Conservation (phyloP, 2,329 filamentous ascomycete genomes). For the Nannizziopsis barbatae region DNA sequence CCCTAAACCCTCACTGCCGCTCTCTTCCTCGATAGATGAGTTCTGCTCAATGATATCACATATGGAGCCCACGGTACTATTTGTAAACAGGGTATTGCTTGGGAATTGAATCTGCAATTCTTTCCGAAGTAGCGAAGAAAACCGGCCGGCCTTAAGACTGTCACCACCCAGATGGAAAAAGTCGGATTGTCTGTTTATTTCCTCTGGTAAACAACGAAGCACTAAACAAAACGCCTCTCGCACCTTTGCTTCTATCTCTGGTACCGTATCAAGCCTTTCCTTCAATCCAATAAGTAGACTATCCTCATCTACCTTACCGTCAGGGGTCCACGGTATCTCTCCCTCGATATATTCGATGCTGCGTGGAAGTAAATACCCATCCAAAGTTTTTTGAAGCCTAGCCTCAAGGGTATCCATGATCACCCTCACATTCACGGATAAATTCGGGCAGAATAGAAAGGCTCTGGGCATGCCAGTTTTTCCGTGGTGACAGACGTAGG, state of each 20-base stretch:
- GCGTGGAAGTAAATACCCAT: conserved; percentile 3
- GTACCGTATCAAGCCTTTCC: neutral
- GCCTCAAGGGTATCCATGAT: neutral
- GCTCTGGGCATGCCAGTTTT: neutral
- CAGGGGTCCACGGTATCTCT: neutral
- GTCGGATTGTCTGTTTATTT: neutral
- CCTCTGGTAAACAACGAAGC: neutral
- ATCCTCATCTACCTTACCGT: neutral
- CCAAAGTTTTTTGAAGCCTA: neutral
- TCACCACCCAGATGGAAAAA: conserved; percentile 4
- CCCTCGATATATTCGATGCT: neutral
- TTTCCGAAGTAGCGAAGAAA: neutral
- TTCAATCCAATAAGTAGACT: neutral
- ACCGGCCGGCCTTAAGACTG: conserved; percentile 1
- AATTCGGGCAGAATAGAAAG: neutral
- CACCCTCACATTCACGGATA: neutral
- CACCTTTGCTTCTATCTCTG: neutral
- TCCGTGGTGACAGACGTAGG: neutral
- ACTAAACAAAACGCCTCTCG: neutral
- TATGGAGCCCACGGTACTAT: neutral
- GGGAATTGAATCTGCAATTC: neutral
- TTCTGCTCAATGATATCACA: neutral
- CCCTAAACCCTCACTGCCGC: neutral
- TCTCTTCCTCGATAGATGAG: neutral
- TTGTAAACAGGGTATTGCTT: neutral